These are phyloP conservation scores for Penicillium verhagenii DNA, from an alignment of 495 filamentous ascomycete genomes.

Conservation along the genomic window DNA sequence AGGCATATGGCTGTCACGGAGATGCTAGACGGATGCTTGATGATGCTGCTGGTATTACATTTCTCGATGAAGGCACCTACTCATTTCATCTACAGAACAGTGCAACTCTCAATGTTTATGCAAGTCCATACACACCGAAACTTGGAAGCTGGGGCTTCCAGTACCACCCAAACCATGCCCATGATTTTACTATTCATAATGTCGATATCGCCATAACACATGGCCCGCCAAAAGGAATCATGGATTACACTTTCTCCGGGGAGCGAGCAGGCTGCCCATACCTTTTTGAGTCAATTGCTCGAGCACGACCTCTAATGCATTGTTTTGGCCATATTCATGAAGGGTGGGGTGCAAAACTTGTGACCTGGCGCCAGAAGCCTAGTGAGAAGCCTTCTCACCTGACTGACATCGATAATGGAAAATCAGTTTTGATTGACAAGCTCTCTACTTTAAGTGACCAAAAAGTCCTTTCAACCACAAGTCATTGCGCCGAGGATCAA, in stretches of 20 bases:
- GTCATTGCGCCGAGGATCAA: constrained; percentile 33
- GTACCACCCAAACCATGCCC: constrained; percentile 49
- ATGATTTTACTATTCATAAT: constrained; percentile 42
- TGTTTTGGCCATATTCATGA: constrained; percentile 77
- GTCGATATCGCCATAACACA: constrained; percentile 68
- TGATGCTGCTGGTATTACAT: constrained; percentile 48
- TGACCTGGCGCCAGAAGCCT: constrained; percentile 49
- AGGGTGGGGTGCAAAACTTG: constrained; percentile 61
- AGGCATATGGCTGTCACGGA: constrained; percentile 31
- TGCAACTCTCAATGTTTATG: constrained; percentile 59
- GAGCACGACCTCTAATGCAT: constrained; percentile 56
- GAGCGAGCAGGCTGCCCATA: constrained; percentile 53
- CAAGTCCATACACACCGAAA: constrained; percentile 64
- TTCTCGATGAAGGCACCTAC: constrained; percentile 62
- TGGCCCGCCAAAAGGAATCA: constrained; percentile 58
- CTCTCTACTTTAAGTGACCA: constrained; percentile 27
- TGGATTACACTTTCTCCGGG: constrained; percentile 43
- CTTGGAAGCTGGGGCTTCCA: constrained; percentile 57
- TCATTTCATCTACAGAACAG: constrained; percentile 55
- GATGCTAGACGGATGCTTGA: constrained; percentile 27
- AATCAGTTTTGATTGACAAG: constrained; percentile 37
- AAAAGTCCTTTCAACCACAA: constrained; percentile 16
- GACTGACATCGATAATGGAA: constrained; percentile 46
- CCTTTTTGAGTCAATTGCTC: constrained; percentile 57
- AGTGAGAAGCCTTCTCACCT: constrained; percentile 38